Evolutionary conservation across 106 monocot species (phyloP).

Genomic region (Phalaenopsis equestris): DNA sequence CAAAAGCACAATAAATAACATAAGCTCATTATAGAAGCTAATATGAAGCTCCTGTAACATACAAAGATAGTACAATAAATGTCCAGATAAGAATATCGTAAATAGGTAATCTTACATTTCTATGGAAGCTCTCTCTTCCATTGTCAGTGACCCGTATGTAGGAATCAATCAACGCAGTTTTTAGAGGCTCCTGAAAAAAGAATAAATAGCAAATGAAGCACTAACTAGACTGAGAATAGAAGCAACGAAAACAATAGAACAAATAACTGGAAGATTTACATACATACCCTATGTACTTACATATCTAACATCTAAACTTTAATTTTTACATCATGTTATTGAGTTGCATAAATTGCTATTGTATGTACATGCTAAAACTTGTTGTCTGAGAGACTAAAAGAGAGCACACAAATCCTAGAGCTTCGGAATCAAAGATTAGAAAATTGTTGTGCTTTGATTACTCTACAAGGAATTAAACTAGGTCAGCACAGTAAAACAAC

Average conservation of each 20-base stretch:
- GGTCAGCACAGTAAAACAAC: no score
- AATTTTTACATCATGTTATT: no score
- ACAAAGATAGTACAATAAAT: not conserved
- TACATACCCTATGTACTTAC: no score
- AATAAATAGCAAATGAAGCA: not conserved
- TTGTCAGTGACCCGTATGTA: conserved; percentile 79
- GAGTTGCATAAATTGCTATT: no score
- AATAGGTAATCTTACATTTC: conserved; percentile 36
- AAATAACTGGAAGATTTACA: no score
- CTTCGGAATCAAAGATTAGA: no score
- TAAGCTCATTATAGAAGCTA: not conserved
- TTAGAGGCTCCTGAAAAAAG: conserved; percentile 55
- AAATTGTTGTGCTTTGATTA: no score
- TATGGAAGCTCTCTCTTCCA: conserved; percentile 73
- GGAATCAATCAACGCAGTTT: conserved; percentile 73
- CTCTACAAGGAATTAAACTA: no score
- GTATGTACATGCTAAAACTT: no score
- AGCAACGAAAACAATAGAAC: not conserved
- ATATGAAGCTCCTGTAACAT: not conserved
- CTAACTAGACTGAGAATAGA: not conserved
- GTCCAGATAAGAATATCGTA: not conserved
- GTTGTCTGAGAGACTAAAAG: no score
- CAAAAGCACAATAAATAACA: conserved; percentile 1
- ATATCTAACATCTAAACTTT: no score
- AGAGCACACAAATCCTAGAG: no score